Evolutionary conservation across 345 rosid genomes (phyloP), one percentile per base, ranked within the genome.

Genomic region (Linum lewisii): DNA sequence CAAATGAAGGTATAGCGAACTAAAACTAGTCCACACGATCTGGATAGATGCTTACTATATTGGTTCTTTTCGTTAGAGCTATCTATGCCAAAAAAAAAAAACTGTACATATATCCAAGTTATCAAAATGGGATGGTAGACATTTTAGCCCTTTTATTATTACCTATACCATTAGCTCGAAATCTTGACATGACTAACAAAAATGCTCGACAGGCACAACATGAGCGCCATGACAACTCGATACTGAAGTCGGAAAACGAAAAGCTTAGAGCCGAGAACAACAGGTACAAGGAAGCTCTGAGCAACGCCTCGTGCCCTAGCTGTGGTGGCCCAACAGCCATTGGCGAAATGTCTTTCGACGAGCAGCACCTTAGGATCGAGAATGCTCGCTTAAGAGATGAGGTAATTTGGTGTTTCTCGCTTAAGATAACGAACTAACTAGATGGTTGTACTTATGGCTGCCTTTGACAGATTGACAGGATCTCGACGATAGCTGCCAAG

Each of bases 1-100:
- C 99, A 94, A 67, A 76, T 84, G 90, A 94, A 94, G 97, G 99
- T 92, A 20, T 2, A 52, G 14, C 21, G 21, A 21, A 16, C 2
- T 3, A n/a, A 7, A 15, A 51, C 54, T 29, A 29, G 34, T 18
- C 7, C 21, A 51, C 54, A 50, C 6, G 19, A n/a, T n/a, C n/a
- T n/a, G n/a, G n/a, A n/a, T n/a, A n/a, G n/a, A n/a, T n/a, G n/a
- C n/a, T n/a, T n/a, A n/a, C n/a, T n/a, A n/a, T n/a, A n/a, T n/a
- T n/a, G n/a, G 18, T 50, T 50, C 19, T 16, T 50, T 50, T n/a
- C 18, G 54, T 4, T 51, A 11, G 19, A 18, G 19, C n/a, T n/a
- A n/a, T n/a, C n/a, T n/a, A n/a, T n/a, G n/a, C n/a, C n/a, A n/a
- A n/a, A n/a, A n/a, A n/a, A n/a, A n/a, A n/a, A n/a, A n/a, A n/a